Conservation (phyloP, 2,329 filamentous ascomycete species). For the Aspergillus sp. region DNA sequence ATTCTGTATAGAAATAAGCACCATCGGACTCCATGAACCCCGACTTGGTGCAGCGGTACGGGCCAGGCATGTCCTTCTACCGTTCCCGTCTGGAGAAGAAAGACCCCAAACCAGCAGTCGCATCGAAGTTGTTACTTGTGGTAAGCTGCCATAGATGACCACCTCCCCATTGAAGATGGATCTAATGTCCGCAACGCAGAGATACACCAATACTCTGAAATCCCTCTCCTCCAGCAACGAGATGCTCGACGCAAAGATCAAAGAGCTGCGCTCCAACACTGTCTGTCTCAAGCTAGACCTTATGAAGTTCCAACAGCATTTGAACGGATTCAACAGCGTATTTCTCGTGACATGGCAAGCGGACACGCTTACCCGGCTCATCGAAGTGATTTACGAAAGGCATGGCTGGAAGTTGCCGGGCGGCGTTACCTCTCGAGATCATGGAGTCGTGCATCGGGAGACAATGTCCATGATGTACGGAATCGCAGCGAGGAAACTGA, state of each 20-base stretch:
- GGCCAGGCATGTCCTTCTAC: conserved; percentile 22
- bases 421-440: conserved; percentile 18
- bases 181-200: conserved; percentile 10
- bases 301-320: conserved; percentile 22
- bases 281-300: conserved; percentile 24
- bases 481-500: conserved; percentile 24
- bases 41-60: conserved; percentile 14
- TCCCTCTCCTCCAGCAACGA: conserved; percentile 25
- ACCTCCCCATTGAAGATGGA: background rate
- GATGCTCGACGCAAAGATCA: conserved; percentile 22
- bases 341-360: conserved; percentile 33
- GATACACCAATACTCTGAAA: conserved; percentile 15
- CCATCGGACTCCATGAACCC: conserved; percentile 11
- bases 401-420: conserved; percentile 22
- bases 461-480: conserved; percentile 22
- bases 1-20: background rate
- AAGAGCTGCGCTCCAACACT: conserved; percentile 19
- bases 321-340: conserved; percentile 24
- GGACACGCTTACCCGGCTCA: conserved; percentile 33
- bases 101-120: background rate
- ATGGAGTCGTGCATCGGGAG: conserved; percentile 14
- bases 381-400: conserved; percentile 27
- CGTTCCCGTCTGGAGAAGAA: conserved; percentile 6
- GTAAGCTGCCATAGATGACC: background rate
- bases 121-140: conserved; percentile 14